Conservation (phyloP, 768 basidiomycete species). For the Strobilomyces dryophilus region DNA sequence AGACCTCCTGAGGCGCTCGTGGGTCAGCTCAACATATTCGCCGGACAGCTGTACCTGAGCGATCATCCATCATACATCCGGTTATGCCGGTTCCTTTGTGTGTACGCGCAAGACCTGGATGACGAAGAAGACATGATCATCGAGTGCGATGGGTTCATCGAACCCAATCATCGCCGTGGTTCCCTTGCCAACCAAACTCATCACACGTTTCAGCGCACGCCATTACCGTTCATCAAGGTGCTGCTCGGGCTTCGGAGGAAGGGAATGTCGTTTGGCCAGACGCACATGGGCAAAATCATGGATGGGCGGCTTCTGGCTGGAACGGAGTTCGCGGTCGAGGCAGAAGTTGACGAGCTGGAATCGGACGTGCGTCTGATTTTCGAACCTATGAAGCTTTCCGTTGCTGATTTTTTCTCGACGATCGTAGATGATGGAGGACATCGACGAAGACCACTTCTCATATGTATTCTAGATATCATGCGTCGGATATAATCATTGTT, state of each 20-base stretch:
- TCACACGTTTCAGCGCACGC: constrained; percentile 4
- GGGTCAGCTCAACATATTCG: too few species aligned
- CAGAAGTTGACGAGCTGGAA: background rate
- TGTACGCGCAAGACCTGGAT: constrained; percentile 39
- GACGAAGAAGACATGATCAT: constrained; percentile 36
- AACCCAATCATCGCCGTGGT: too few species aligned
- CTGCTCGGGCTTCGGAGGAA: constrained; percentile 38
- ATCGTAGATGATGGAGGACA: too few species aligned
- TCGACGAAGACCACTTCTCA: too few species aligned
- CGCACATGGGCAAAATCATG: constrained; percentile 41
- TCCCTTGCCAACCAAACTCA: background rate
- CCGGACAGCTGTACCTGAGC: too few species aligned
- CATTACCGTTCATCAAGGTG: constrained; percentile 26
- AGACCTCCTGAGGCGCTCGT: constrained; percentile 6
- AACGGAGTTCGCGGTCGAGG: constrained; percentile 21
- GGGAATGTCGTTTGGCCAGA: constrained; percentile 33
- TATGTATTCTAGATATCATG: too few species aligned
- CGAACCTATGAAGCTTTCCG: background rate
- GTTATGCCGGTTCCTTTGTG: too few species aligned
- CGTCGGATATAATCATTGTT: too few species aligned
- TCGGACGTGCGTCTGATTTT: background rate
- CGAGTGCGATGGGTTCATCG: too few species aligned
- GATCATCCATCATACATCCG: too few species aligned
- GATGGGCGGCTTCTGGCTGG: constrained; percentile 22
- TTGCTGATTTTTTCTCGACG: background rate